Evolutionary conservation across 768 basidiomycete genomes (phyloP).

Genomic region (Macrolepiota fuliginosa): DNA sequence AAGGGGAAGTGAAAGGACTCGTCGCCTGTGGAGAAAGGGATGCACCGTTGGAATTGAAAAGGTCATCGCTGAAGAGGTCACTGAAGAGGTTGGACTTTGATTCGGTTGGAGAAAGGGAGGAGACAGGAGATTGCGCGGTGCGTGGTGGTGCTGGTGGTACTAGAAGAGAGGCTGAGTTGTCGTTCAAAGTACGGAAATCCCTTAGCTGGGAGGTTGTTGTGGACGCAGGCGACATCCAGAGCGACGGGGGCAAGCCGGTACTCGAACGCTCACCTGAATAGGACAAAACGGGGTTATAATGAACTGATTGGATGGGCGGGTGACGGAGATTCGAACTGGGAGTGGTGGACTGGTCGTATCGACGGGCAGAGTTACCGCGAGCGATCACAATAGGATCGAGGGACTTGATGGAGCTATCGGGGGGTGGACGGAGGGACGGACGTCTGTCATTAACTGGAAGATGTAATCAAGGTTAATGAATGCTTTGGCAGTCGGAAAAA

Average conservation of each 20-base stretch:
- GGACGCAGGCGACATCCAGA: conserved; percentile 81
- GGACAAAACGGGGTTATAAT: conserved; percentile 22
- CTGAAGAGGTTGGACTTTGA: conserved; percentile 64
- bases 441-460: conserved; percentile 13
- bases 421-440: background rate
- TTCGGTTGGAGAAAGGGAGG: conserved; percentile 41
- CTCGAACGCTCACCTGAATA: conserved; percentile 48
- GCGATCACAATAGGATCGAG: background rate
- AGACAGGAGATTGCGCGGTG: conserved; percentile 39
- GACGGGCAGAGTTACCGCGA: background rate
- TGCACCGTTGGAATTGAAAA: conserved; percentile 44
- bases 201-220: conserved; percentile 24
- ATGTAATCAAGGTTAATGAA: background rate
- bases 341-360: background rate
- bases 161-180: conserved; percentile 31
- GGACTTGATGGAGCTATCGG: background rate
- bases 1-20: conserved; percentile 63
- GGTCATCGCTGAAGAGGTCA: conserved; percentile 69
- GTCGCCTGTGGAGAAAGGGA: conserved; percentile 40
- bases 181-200: conserved; percentile 35
- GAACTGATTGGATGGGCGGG: conserved; percentile 11
- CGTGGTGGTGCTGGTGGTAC: conserved; percentile 3
- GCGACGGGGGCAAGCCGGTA: conserved; percentile 63
- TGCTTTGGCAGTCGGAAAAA: background rate
- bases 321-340: conserved; percentile 2